Evolutionary conservation across 2,329 filamentous ascomycete genomes (phyloP).

Genomic region (Cytospora piceae): DNA sequence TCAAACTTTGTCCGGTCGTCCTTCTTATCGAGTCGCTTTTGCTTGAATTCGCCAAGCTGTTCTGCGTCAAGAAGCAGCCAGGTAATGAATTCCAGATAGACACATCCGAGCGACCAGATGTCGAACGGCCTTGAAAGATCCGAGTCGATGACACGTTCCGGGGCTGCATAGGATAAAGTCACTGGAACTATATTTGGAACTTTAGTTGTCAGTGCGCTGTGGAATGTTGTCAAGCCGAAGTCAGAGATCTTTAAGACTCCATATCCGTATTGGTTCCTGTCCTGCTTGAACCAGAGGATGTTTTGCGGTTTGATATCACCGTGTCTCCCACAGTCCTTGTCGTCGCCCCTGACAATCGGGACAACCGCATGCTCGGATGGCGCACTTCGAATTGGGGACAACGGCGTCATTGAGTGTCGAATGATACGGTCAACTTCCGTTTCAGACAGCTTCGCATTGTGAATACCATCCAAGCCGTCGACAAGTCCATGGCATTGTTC

Average conservation of each 20-base stretch:
- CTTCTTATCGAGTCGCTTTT: background rate
- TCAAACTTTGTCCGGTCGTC: background rate
- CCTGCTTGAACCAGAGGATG: background rate
- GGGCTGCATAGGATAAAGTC: background rate
- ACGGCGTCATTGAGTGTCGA: too few relatives aligned
- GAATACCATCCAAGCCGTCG: background rate
- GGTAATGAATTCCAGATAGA: conserved; percentile 33
- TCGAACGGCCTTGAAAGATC: conserved; percentile 26
- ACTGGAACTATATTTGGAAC: background rate
- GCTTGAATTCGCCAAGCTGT: background rate
- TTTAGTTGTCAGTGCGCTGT: background rate
- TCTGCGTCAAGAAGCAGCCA: conserved; percentile 23
- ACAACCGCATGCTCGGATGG: too few relatives aligned
- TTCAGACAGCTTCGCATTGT: background rate
- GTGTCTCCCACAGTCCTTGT: conserved; percentile 1
- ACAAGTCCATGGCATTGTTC: conserved; percentile 7
- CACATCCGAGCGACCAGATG: conserved; percentile 34
- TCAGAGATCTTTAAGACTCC: conserved; percentile 6
- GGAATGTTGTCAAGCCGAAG: background rate
- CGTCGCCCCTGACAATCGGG: background rate
- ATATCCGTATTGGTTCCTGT: background rate
- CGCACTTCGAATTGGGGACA: too few relatives aligned
- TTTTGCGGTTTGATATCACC: too few relatives aligned
- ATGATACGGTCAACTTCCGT: too few relatives aligned
- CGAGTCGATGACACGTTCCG: background rate